phyloP scores from a whole-genome alignment of 345 rosid genomes.

The Citrus maxima region DNA sequence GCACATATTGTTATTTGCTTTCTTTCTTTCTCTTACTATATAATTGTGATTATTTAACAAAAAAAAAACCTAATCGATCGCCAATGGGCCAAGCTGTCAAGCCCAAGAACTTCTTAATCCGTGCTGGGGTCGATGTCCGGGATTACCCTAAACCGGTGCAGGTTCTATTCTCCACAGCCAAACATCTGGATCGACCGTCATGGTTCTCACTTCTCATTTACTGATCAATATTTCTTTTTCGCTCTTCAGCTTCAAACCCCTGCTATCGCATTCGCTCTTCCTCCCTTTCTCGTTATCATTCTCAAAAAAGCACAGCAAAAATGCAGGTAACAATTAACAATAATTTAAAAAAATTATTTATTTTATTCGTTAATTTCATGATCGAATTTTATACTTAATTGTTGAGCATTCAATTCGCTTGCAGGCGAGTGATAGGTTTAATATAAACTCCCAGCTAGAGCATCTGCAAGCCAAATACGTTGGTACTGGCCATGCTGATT shows the following conservation, averaged over 20 bases:
- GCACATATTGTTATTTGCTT: too few relatives aligned
- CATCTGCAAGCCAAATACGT: constrained; percentile 98
- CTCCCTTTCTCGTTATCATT: not conserved
- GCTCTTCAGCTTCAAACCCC: not conserved
- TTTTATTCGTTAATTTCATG: not conserved
- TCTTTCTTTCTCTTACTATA: too few relatives aligned
- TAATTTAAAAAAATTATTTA: too few relatives aligned
- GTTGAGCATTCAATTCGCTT: not conserved
- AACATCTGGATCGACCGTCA: not conserved
- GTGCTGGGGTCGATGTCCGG: not conserved
- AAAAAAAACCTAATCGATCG: too few relatives aligned
- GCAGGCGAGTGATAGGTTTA: constrained; percentile 99
- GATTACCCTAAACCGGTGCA: not conserved
- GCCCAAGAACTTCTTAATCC: not conserved
- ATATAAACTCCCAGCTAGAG: constrained; percentile 97
- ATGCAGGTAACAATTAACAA: not conserved
- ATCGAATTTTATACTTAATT: not conserved
- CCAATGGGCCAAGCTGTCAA: not conserved
- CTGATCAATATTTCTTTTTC: not conserved
- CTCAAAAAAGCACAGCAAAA: not conserved
- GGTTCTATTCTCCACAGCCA: not conserved
- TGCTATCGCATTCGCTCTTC: not conserved
- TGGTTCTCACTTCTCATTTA: not conserved
- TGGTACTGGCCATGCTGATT: constrained; percentile 93
- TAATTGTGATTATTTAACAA: too few relatives aligned